A percentile compares a stretch with the other conserved stretches of the same genome.
These are phyloP conservation scores for barley (Hordeum vulgare) DNA, from an alignment of 176 grass and related monocot species.

Conservation along the genomic window MorexV3_pseudomolecules_assembly NC_058520.1:586710070-586710569, in stretches of 20 bases:
- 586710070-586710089: no score
- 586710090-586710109: no score
- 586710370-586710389: slow-evolving; percentile 52
- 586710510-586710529: slow-evolving; percentile 51
- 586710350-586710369: slow-evolving; percentile 79
- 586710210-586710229: background rate
- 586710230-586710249: slow-evolving; percentile 49
- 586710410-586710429: slow-evolving; percentile 55
- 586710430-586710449: slow-evolving; percentile 43
- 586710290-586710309: slow-evolving; percentile 82
- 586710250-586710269: slow-evolving; percentile 48
- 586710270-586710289: slow-evolving; percentile 53
- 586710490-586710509: slow-evolving; percentile 79
- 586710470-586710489: slow-evolving; percentile 99
- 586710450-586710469: slow-evolving; percentile 75
- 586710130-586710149: no score
- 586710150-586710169: no score
- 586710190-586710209: no score
- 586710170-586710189: no score
- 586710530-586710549: slow-evolving; percentile 29
- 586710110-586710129: no score
- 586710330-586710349: slow-evolving; percentile 86
- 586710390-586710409: slow-evolving; percentile 50
- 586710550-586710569: slow-evolving; percentile 36
- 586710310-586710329: slow-evolving; percentile 87